Conservation (phyloP, 139 green algal genomes). For the Trebouxia sp. region DNA sequence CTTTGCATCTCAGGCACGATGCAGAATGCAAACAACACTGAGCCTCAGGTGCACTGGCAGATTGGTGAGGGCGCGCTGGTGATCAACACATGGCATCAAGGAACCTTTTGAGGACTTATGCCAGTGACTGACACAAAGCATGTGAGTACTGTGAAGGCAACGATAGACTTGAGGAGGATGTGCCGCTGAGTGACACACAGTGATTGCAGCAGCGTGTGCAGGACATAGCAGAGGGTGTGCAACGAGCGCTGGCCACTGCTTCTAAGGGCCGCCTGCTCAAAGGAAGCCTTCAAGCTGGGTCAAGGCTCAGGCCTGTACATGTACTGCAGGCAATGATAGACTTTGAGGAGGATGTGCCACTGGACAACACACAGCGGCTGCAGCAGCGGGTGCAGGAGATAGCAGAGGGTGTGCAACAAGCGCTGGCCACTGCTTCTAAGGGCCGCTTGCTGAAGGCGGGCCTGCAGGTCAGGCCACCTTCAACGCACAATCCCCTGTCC, state of each 20-base stretch:
- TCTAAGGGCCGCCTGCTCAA: conserved; percentile 70
- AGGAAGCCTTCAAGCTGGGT: background rate
- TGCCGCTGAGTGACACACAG: conserved; percentile 61
- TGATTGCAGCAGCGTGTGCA: conserved; percentile 43
- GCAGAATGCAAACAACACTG: too few relatives aligned
- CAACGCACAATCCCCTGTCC: background rate
- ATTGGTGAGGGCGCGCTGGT: too few relatives aligned
- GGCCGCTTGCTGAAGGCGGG: conserved; percentile 74
- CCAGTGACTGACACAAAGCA: background rate
- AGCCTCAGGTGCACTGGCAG: too few relatives aligned
- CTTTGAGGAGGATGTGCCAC: conserved; percentile 95
- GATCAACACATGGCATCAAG: too few relatives aligned
- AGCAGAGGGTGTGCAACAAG: background rate
- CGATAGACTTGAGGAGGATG: conserved; percentile 94
- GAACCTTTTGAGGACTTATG: background rate
- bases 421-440: conserved; percentile 63
- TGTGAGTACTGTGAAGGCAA: conserved; percentile 32
- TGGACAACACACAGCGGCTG: conserved; percentile 44
- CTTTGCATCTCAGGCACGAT: too few relatives aligned
- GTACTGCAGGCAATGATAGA: conserved; percentile 61
- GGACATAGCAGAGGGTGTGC: background rate
- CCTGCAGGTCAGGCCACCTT: conserved; percentile 31
- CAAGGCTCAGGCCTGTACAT: background rate
- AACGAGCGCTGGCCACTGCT: conserved; percentile 62
- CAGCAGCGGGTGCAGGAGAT: conserved; percentile 33